phyloP scores from a whole-genome alignment of 1,139 yeast genomes.

The Suhomyces taliae region DNA sequence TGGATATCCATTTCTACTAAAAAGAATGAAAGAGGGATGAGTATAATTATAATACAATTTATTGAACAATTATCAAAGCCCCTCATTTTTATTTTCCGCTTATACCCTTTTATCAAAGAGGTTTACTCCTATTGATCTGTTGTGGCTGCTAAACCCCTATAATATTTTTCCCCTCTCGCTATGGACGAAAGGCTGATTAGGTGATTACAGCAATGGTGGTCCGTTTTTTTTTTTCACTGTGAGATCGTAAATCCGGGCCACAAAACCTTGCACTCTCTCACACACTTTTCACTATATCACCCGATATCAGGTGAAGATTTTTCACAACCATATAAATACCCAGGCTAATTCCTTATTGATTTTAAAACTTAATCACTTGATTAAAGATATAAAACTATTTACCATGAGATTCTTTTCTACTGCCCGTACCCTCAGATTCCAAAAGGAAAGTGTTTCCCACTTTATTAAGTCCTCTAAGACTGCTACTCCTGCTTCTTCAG shows the following conservation, averaged over 20 bases:
- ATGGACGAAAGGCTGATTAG: too few relatives aligned
- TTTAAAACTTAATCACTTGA: neutral
- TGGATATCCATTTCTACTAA: too few relatives aligned
- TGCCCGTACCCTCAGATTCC: conserved; percentile 17
- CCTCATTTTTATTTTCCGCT: too few relatives aligned
- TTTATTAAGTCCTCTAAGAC: conserved; percentile 24
- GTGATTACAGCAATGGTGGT: too few relatives aligned
- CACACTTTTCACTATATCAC: neutral
- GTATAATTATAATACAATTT: too few relatives aligned
- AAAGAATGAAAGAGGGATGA: too few relatives aligned
- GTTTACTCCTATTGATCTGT: too few relatives aligned
- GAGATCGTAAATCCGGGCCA: neutral
- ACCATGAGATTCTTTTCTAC: conserved; percentile 17
- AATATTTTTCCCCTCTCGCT: too few relatives aligned
- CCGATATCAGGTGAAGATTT: conserved; percentile 5
- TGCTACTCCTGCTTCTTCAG: conserved; percentile 15
- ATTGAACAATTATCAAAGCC: too few relatives aligned
- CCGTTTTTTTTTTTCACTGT: too few relatives aligned
- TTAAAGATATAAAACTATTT: neutral
- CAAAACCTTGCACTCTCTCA: neutral
- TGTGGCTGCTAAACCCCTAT: too few relatives aligned
- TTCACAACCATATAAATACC: conserved; percentile 6
- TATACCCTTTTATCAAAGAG: too few relatives aligned
- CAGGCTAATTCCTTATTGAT: neutral
- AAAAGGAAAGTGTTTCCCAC: conserved; percentile 25